Evolutionary conservation across 176 grass and related monocot genomes (phyloP).

Genomic region (Sorghum bicolor): DNA sequence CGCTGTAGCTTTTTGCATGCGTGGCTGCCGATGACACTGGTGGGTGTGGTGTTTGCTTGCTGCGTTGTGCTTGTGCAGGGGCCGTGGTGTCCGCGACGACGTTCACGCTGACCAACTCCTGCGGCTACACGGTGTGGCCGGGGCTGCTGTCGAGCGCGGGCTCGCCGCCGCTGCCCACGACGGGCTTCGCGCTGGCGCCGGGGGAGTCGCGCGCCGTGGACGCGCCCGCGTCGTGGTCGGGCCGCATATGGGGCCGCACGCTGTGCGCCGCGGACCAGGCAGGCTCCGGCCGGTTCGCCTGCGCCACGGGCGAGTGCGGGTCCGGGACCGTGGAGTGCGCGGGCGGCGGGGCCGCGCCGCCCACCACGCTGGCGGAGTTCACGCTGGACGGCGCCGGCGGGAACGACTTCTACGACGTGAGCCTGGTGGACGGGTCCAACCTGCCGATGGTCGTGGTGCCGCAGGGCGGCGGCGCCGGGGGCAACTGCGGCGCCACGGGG

Average conservation of each 20-base stretch:
- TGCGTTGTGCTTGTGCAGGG: neutral
- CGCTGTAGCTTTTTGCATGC: neutral
- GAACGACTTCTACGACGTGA: slow-evolving; percentile 88
- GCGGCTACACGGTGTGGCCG: slow-evolving; percentile 65
- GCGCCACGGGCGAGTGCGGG: slow-evolving; percentile 53
- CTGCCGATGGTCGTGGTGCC: slow-evolving; percentile 55
- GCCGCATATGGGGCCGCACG: slow-evolving; percentile 61
- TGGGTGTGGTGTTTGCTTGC: neutral
- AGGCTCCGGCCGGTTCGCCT: slow-evolving; percentile 30
- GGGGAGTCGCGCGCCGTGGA: slow-evolving; percentile 46
- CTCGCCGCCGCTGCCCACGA: slow-evolving; percentile 38
- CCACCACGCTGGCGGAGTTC: slow-evolving; percentile 56
- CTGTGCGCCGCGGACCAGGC: slow-evolving; percentile 26
- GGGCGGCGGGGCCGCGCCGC: slow-evolving; percentile 35
- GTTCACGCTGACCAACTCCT: slow-evolving; percentile 66
- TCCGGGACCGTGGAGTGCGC: slow-evolving; percentile 42
- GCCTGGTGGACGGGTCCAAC: slow-evolving; percentile 85
- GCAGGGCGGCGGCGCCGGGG: slow-evolving; percentile 24
- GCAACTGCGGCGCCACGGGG: slow-evolving; percentile 53
- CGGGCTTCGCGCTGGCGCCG: slow-evolving; percentile 54
- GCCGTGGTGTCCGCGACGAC: slow-evolving; percentile 35
- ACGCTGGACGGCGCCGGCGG: slow-evolving; percentile 47
- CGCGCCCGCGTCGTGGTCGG: slow-evolving; percentile 47
- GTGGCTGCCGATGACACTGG: neutral
- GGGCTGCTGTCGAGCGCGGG: slow-evolving; percentile 56